Conservation (phyloP, 2,329 filamentous ascomycete genomes). For the Aschersonia sp. region DNA sequence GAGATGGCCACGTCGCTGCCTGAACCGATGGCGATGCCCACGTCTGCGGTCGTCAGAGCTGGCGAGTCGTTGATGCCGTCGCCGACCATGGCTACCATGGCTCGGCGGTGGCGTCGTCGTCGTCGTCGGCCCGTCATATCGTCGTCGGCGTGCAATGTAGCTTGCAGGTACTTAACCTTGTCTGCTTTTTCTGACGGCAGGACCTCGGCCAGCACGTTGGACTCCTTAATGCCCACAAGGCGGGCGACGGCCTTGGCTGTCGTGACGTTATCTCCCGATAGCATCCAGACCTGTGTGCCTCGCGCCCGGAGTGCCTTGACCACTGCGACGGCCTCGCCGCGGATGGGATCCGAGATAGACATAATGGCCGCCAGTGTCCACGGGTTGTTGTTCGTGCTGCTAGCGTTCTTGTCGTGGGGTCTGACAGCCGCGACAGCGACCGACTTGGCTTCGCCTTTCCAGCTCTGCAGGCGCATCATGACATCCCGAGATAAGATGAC, state of each 20-base stretch:
- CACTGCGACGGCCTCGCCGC: slow-evolving; percentile 53
- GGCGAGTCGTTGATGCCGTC: slow-evolving; percentile 86
- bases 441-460: slow-evolving; percentile 51
- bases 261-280: slow-evolving; percentile 79
- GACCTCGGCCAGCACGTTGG: slow-evolving; percentile 75
- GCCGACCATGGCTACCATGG: slow-evolving; percentile 67
- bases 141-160: slow-evolving; percentile 27
- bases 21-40: slow-evolving; percentile 71
- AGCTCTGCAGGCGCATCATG: slow-evolving; percentile 27
- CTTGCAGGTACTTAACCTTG: slow-evolving; percentile 51
- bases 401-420: slow-evolving; percentile 4
- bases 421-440: slow-evolving; percentile 43
- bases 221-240: slow-evolving; percentile 56
- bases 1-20: slow-evolving; percentile 76
- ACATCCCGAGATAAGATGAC: slow-evolving; percentile 23
- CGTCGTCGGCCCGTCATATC: slow-evolving; percentile 3
- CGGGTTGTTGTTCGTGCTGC: background rate
- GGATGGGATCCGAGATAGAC: slow-evolving; percentile 68
- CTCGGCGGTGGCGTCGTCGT: slow-evolving; percentile 20
- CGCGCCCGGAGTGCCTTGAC: slow-evolving; percentile 48
- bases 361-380: slow-evolving; percentile 51
- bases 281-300: slow-evolving; percentile 74
- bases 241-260: slow-evolving; percentile 69
- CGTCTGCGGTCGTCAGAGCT: slow-evolving; percentile 65
- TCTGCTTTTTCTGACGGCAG: slow-evolving; percentile 71